Percentiles rank a stretch among this genome's conserved stretches.
phyloP scores from a whole-genome alignment of 305 asterid genomes.

The Rubia peregrina region DNA sequence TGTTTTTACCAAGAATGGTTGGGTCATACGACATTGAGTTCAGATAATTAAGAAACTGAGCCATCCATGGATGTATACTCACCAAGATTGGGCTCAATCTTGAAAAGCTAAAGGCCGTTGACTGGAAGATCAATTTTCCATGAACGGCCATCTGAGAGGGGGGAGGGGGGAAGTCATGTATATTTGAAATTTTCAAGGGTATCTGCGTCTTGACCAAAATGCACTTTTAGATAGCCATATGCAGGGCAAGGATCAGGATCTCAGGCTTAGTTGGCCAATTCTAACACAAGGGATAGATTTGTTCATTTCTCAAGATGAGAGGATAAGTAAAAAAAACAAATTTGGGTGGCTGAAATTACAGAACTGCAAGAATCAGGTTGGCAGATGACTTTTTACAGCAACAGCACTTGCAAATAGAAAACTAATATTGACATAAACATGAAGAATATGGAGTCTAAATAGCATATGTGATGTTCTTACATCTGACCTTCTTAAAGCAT shows the following conservation, averaged over 20 bases:
- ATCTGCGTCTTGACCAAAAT: not conserved
- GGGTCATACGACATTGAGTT: not conserved
- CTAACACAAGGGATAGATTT: no score
- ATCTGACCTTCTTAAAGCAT: constrained; percentile 93
- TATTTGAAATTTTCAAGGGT: not conserved
- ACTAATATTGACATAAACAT: not conserved
- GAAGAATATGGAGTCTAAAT: not conserved
- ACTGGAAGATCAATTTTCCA: no score
- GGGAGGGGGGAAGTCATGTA: no score
- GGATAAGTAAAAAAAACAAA: no score
- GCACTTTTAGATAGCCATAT: not conserved
- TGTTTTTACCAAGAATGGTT: not conserved
- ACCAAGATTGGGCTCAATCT: not conserved
- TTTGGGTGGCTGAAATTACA: no score
- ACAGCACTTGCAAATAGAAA: not conserved
- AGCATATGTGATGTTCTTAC: constrained; percentile 9
- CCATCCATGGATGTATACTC: not conserved
- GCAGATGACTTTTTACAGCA: not conserved
- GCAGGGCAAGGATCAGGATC: no score
- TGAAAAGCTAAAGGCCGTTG: no score
- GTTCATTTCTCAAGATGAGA: no score
- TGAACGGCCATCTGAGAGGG: no score
- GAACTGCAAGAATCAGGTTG: not conserved
- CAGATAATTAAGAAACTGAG: no score
- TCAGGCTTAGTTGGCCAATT: not conserved